A percentile compares a stretch with the other conserved stretches of the same genome.
These are phyloP conservation scores for Teunomyces pallodes DNA, from an alignment of 805 yeast genomes.

Conservation along the genomic window DNA sequence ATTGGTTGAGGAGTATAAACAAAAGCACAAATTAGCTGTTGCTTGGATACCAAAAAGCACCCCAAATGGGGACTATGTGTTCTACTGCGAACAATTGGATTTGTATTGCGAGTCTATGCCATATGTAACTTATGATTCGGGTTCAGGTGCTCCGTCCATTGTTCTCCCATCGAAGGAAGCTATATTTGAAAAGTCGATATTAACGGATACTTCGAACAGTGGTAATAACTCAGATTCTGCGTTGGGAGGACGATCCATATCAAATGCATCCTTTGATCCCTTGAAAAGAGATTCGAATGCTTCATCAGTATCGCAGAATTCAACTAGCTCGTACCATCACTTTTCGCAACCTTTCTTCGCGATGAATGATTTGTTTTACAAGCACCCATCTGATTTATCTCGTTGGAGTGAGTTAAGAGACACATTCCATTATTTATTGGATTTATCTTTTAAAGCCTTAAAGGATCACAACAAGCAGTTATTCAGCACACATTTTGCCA, in stretches of 20 bases:
- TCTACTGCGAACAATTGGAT: conserved; percentile 58
- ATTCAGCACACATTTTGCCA: conserved; percentile 53
- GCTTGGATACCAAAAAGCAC: conserved; percentile 64
- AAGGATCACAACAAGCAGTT: conserved; percentile 48
- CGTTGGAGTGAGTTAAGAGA: conserved; percentile 58
- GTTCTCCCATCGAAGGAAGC: conserved; percentile 26
- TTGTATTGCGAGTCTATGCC: conserved; percentile 62
- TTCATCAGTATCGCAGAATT: conserved; percentile 28
- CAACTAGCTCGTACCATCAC: conserved; percentile 35
- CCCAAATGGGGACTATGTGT: conserved; percentile 52
- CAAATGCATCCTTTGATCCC: conserved; percentile 22
- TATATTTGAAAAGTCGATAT: conserved; percentile 17
- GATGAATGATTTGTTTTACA: conserved; percentile 48
- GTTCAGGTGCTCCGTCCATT: conserved; percentile 19
- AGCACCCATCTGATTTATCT: conserved; percentile 56
- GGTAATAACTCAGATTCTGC: conserved; percentile 2
- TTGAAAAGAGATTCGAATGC: conserved; percentile 39
- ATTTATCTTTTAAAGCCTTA: conserved; percentile 50
- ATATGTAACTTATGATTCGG: conserved; percentile 28
- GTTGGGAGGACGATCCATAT: conserved; percentile 5
- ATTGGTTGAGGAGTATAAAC: conserved; percentile 21
- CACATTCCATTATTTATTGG: conserved; percentile 46
- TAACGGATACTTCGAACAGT: conserved; percentile 1
- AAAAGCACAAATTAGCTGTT: conserved; percentile 17
- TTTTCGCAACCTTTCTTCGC: conserved; percentile 41